Evolutionary conservation across 2,329 filamentous ascomycete genomes (phyloP).

Genomic region (Fusarium sp.): DNA sequence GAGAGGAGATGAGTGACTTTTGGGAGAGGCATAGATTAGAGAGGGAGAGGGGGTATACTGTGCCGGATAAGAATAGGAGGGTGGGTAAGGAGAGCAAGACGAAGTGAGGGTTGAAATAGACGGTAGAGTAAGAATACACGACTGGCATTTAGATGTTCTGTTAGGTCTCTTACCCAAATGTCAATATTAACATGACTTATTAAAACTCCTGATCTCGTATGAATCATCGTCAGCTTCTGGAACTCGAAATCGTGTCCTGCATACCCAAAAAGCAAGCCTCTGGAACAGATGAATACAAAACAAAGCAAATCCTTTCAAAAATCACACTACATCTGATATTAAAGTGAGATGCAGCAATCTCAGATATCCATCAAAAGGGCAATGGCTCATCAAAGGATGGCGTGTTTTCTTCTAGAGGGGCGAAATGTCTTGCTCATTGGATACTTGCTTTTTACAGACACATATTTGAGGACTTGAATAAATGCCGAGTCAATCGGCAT

Average conservation of each 20-base stretch:
- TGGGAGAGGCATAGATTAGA: slow-evolving; percentile 56
- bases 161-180: neutral
- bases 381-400: neutral
- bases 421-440: neutral
- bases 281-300: neutral
- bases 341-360: neutral
- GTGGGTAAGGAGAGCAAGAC: slow-evolving; percentile 7
- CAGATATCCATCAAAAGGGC: neutral
- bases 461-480: neutral
- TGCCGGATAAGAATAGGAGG: slow-evolving; percentile 54
- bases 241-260: neutral
- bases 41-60: slow-evolving; percentile 54
- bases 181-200: neutral
- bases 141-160: neutral
- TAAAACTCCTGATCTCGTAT: too few species aligned
- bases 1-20: slow-evolving; percentile 55
- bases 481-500: neutral
- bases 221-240: neutral
- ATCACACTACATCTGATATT: neutral
- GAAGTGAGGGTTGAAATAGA: neutral
- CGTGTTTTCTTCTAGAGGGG: neutral
- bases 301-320: neutral
- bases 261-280: neutral
- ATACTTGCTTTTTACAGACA: neutral
- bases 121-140: neutral